phyloP scores from a whole-genome alignment of 805 yeast species.

The Candida maesae region DNA sequence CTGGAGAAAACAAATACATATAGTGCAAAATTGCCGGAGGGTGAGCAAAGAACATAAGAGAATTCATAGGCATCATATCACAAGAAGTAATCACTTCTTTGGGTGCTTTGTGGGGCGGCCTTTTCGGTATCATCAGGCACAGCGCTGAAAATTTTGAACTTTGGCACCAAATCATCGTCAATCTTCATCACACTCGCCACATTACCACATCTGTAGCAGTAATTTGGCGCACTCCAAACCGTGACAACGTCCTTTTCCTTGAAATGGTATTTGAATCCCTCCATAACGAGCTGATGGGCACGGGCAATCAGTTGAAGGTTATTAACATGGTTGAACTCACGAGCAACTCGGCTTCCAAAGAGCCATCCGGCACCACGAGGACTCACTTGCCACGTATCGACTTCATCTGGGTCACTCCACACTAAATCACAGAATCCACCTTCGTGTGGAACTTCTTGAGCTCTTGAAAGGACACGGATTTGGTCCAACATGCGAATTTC shows the following conservation, averaged over 20 bases:
- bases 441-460: slow-evolving; percentile 98
- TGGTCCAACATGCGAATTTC: slow-evolving; percentile 97
- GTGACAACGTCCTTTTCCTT: slow-evolving; percentile 89
- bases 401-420: slow-evolving; percentile 98
- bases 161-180: slow-evolving; percentile 80
- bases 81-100: slow-evolving; percentile 33
- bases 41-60: background rate
- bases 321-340: slow-evolving; percentile 95
- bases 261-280: slow-evolving; percentile 94
- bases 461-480: slow-evolving; percentile 88
- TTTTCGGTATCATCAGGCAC: slow-evolving; percentile 72
- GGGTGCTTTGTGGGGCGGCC: slow-evolving; percentile 31
- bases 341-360: slow-evolving; percentile 88
- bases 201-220: slow-evolving; percentile 96
- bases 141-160: slow-evolving; percentile 91
- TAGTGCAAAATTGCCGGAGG: background rate
- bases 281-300: slow-evolving; percentile 98
- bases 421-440: slow-evolving; percentile 97
- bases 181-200: slow-evolving; percentile 98
- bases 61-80: slow-evolving; percentile 6
- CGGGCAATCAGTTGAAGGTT: slow-evolving; percentile 85
- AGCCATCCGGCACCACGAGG: slow-evolving; percentile 99
- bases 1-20: background rate
- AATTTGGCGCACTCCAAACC: slow-evolving; percentile 97
- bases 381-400: slow-evolving; percentile 96